These are phyloP conservation scores for Backusella morwellensis DNA, from an alignment of 192 early-diverging fungal species.

Conservation along the genomic window DNA sequence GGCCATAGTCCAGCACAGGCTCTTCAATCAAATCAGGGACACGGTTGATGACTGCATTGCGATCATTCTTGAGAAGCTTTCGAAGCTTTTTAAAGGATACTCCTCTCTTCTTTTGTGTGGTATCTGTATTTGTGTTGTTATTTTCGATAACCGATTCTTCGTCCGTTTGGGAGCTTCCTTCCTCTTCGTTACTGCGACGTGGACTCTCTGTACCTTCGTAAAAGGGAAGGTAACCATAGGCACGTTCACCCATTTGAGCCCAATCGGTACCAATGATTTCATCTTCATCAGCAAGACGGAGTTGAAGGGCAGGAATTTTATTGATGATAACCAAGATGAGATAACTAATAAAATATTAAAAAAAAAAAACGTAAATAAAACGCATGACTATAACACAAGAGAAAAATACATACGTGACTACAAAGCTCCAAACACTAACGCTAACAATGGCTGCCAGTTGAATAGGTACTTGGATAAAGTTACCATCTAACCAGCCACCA, in stretches of 20 bases:
- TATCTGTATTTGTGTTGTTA: not conserved
- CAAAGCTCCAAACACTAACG: slow-evolving; percentile 76
- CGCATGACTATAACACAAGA: not conserved
- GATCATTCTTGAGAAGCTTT: slow-evolving; percentile 7
- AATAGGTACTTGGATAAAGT: slow-evolving; percentile 75
- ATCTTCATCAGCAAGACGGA: slow-evolving; percentile 77
- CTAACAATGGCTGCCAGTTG: slow-evolving; percentile 76
- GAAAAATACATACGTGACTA: slow-evolving; percentile 47
- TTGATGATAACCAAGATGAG: slow-evolving; percentile 71
- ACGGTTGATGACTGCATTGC: slow-evolving; percentile 21
- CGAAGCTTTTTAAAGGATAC: not conserved
- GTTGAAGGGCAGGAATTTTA: slow-evolving; percentile 67
- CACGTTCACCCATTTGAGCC: slow-evolving; percentile 81
- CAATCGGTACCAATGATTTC: slow-evolving; percentile 75
- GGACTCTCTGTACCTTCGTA: slow-evolving; percentile 7
- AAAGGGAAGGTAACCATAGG: slow-evolving; percentile 51
- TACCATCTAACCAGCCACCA: slow-evolving; percentile 80
- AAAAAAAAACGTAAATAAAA: not conserved
- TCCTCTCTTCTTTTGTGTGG: not conserved
- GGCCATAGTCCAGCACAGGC: slow-evolving; percentile 19
- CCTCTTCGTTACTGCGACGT: not conserved
- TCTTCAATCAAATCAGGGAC: slow-evolving; percentile 34
- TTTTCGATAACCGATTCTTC: not conserved
- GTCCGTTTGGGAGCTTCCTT: not conserved
- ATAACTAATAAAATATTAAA: slow-evolving; percentile 25